Conservation (phyloP, 2,329 filamentous ascomycete genomes). For the Cladophialophora exuberans region DNA sequence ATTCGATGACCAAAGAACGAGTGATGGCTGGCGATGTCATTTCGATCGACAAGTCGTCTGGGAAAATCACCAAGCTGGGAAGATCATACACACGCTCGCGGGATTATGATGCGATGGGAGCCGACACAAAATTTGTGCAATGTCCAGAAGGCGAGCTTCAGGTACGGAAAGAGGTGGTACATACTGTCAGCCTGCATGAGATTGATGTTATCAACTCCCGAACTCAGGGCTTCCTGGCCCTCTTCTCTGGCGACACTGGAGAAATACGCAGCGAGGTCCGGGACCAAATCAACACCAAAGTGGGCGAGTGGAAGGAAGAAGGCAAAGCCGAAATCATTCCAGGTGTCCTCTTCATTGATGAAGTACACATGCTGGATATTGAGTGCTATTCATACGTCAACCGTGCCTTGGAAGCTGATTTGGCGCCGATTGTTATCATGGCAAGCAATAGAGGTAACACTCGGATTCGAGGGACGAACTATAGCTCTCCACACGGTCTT, state of each 20-base stretch:
- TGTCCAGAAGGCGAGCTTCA: constrained; percentile 97
- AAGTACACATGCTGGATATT: constrained; percentile 99
- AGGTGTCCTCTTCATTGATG: constrained; percentile 95
- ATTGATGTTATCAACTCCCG: constrained; percentile 99
- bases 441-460: constrained; percentile 93
- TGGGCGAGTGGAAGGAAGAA: constrained; percentile 98
- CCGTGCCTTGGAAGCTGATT: constrained; percentile 88
- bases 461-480: constrained; percentile 89
- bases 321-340: constrained; percentile 98
- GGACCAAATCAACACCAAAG: constrained; percentile 99
- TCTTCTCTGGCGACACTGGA: constrained; percentile 97
- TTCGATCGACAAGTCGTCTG: constrained; percentile 96
- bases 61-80: constrained; percentile 96
- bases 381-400: constrained; percentile 99
- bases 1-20: constrained; percentile 98
- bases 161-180: constrained; percentile 93
- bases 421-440: constrained; percentile 98
- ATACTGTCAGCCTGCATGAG: constrained; percentile 95
- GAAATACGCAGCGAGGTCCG: constrained; percentile 97
- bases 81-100: constrained; percentile 91
- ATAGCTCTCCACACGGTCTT: constrained; percentile 88
- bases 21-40: constrained; percentile 99
- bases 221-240: constrained; percentile 95
- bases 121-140: constrained; percentile 96
- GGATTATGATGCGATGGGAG: constrained; percentile 99